A percentile compares a stretch with the other conserved stretches of the same genome.
These are phyloP conservation scores for Pleurotus eryngii DNA, from an alignment of 768 basidiomycete genomes.

Conservation along the genomic window DNA sequence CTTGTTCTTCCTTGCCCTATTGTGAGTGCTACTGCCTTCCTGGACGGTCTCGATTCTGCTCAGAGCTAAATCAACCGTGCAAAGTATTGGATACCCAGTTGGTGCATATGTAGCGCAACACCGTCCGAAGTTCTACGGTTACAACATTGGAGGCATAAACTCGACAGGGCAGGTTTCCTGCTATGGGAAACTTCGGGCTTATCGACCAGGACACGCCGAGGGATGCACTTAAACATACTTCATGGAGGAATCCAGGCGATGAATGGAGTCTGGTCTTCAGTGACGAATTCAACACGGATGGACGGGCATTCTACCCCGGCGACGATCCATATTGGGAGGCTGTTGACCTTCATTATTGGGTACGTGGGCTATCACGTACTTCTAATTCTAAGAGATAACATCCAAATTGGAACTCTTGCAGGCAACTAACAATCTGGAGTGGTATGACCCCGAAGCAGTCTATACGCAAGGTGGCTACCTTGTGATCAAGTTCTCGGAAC, in stretches of 20 bases:
- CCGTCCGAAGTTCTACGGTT: constrained; percentile 26
- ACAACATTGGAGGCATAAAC: constrained; percentile 57
- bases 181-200: constrained; percentile 55
- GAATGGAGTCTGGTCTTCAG: constrained; percentile 64
- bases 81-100: constrained; percentile 23
- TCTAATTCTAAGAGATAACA: background rate
- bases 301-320: constrained; percentile 75
- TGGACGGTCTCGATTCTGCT: background rate
- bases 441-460: constrained; percentile 80
- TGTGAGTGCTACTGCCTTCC: constrained; percentile 40
- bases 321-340: constrained; percentile 89
- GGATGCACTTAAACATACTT: constrained; percentile 48
- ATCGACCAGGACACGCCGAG: constrained; percentile 60
- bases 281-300: constrained; percentile 78
- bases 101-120: constrained; percentile 25
- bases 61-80: background rate
- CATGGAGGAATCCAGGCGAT: constrained; percentile 56
- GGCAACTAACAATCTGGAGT: constrained; percentile 73
- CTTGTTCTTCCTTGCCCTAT: constrained; percentile 45
- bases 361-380: constrained; percentile 15
- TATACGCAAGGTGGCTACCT: constrained; percentile 70
- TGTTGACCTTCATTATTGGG: constrained; percentile 77
- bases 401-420: constrained; percentile 24
- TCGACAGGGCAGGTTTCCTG: constrained; percentile 70
- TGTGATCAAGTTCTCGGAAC: constrained; percentile 63